Conservation (phyloP, 495 filamentous ascomycete species). For the Hypoxylon rickii region DNA sequence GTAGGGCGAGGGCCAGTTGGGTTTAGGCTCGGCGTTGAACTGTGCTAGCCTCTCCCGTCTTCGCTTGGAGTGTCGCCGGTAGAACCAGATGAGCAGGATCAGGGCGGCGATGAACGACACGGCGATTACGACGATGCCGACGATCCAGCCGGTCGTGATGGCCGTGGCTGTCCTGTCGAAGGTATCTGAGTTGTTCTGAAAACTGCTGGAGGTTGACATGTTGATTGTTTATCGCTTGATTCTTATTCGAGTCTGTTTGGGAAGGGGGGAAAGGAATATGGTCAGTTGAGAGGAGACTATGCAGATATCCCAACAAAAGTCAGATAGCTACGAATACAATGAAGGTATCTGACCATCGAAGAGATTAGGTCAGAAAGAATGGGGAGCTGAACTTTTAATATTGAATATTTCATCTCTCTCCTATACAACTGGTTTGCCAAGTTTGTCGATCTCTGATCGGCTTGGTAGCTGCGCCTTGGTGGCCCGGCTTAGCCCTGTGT, state of each 20-base stretch:
- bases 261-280: too few relatives aligned
- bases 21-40: conserved; percentile 2
- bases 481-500: not conserved
- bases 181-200: not conserved
- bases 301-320: too few relatives aligned
- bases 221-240: too few relatives aligned
- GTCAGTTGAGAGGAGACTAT: too few relatives aligned
- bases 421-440: too few relatives aligned
- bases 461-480: not conserved
- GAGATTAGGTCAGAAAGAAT: too few relatives aligned
- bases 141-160: conserved; percentile 15
- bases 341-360: too few relatives aligned
- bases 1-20: too few relatives aligned
- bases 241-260: not conserved
- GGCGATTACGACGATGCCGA: conserved; percentile 12
- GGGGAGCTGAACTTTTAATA: too few relatives aligned
- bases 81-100: not conserved
- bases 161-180: conserved; percentile 1
- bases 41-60: conserved; percentile 1
- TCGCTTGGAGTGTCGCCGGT: not conserved
- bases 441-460: too few relatives aligned
- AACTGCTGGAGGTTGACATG: not conserved
- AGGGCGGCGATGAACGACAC: not conserved
- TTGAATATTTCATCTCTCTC: too few relatives aligned
- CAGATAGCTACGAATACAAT: too few relatives aligned